Base-by-base conservation (phyloP, 179 eudicot genomes). In the Actinidia chinensis region DNA sequence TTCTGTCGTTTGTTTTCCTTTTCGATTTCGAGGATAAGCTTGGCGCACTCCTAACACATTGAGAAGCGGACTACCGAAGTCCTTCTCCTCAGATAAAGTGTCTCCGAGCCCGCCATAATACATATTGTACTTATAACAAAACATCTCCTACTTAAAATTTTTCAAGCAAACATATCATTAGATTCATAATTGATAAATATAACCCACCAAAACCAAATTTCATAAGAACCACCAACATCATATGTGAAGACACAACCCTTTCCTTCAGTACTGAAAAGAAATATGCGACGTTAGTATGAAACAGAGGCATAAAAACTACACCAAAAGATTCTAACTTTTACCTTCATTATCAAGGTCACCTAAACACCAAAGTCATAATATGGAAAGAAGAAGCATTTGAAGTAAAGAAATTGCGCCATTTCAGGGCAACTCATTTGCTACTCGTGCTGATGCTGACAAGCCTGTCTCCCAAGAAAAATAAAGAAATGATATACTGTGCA, bases 361-460 rank as follows among this genome's bases (percentile, higher is more conserved):
- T 83, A 95, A 64, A 95, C 98, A 80, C 93, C 93, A 83, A 95
- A 95, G 44, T 97, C 91, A 78, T 91, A 95, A 69, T 95, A 95
- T 14, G 97, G 98, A n/a, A n/a, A n/a, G 78, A 95, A 93, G 91
- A 95, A 95, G 43, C 99, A 93, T 73, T 95, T 95, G 84, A 90
- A 93, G 85, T 93, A 95, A 23, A 95, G 90, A 79, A 95, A 89
- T 79, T 95, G 97, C 67, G 91, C 99, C 97, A 95, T 91, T 74
- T 91, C 98, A 68, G 99, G 97, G 76, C 99, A 95, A 81, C 95
- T 91, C 98, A 95, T 95, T 77, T 95, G 98, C 85, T 93, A 91
- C 84, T 91, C 93, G 86, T 93, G 98, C 74, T 95, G 99, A 82
- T 91, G 98, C 81, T 95, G 99, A 77, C 93, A 93, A 66, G 82